Evolutionary conservation across 208 protist species (phyloP).

Genomic region (Acanthamoeba healyi): DNA sequence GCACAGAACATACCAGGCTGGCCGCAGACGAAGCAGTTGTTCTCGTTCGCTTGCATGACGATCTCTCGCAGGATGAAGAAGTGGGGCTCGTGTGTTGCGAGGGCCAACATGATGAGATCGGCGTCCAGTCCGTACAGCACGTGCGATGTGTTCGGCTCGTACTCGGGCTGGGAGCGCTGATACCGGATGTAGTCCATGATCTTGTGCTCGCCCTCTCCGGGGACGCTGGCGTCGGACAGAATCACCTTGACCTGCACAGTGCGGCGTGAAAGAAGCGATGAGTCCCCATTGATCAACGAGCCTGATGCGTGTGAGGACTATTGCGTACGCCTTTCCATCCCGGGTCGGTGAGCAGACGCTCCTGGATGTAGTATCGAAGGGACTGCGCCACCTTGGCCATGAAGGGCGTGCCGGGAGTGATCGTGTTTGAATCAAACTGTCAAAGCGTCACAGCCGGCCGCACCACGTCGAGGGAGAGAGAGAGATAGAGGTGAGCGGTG

Average conservation of each 20-base stretch:
- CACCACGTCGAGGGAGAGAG: neutral
- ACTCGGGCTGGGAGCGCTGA: conserved; percentile 93
- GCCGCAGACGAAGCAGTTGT: neutral
- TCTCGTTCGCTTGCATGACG: conserved; percentile 4
- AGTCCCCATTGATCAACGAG: too few species aligned
- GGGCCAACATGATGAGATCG: conserved; percentile 98
- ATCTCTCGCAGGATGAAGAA: conserved; percentile 98
- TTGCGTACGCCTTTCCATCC: too few species aligned
- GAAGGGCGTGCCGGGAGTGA: conserved; percentile 98
- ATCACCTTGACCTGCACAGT: conserved; percentile 95
- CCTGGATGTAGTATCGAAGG: conserved; percentile 96
- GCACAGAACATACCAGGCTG: conserved; percentile 80
- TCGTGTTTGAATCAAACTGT: conserved; percentile 97
- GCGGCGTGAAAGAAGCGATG: too few species aligned
- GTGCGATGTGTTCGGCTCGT: conserved; percentile 96
- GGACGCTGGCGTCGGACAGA: conserved; percentile 93
- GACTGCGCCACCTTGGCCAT: conserved; percentile 95
- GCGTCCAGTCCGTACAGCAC: conserved; percentile 99
- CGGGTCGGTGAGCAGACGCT: conserved; percentile 94
- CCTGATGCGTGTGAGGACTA: too few species aligned
- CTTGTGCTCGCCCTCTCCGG: conserved; percentile 99
- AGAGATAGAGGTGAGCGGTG: neutral
- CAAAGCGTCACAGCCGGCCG: conserved; percentile 80
- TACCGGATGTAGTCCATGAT: conserved; percentile 99
- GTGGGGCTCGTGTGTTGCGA: conserved; percentile 94